These are phyloP conservation scores for Pseudonitzschia delicatissima DNA, from an alignment of 108 stramenopile species.

Conservation along the genomic window DNA sequence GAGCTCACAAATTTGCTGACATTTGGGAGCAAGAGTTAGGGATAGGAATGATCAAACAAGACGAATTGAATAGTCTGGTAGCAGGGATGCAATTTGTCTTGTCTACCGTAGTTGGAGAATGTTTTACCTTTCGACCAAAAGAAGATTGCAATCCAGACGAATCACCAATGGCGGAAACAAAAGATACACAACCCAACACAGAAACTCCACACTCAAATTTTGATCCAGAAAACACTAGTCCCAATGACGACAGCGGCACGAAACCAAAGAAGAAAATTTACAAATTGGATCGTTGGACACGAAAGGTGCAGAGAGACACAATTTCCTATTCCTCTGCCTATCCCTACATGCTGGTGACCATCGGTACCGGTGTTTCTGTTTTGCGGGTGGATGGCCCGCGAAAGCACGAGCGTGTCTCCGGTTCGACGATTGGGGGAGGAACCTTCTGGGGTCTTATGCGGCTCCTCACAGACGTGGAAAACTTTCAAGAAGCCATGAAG, in stretches of 20 bases:
- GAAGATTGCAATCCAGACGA: no score
- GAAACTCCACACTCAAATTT: slow-evolving; percentile 1
- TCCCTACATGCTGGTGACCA: slow-evolving; percentile 95
- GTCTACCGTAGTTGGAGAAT: slow-evolving; percentile 88
- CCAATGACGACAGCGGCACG: not conserved
- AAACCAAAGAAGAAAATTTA: slow-evolving; percentile 19
- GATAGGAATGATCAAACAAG: slow-evolving; percentile 88
- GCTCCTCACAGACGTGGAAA: slow-evolving; percentile 86
- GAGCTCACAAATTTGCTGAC: slow-evolving; percentile 95
- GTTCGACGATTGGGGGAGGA: slow-evolving; percentile 97
- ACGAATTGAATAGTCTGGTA: slow-evolving; percentile 94
- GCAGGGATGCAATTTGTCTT: slow-evolving; percentile 97
- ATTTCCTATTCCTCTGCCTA: slow-evolving; percentile 61
- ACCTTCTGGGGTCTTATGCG: slow-evolving; percentile 99
- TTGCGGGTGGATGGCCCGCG: slow-evolving; percentile 93
- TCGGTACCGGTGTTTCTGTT: slow-evolving; percentile 97
- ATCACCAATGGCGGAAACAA: not conserved
- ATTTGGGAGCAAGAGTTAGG: slow-evolving; percentile 82
- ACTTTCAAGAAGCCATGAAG: slow-evolving; percentile 89
- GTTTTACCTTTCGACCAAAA: slow-evolving; percentile 92
- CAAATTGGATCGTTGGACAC: slow-evolving; percentile 45
- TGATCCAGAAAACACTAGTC: not conserved
- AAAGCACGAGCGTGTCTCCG: slow-evolving; percentile 94
- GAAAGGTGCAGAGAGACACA: slow-evolving; percentile 84
- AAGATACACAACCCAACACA: not conserved